phyloP scores from a whole-genome alignment of 1,139 yeast genomes.

The Geotrichum phurueaensis region DNA sequence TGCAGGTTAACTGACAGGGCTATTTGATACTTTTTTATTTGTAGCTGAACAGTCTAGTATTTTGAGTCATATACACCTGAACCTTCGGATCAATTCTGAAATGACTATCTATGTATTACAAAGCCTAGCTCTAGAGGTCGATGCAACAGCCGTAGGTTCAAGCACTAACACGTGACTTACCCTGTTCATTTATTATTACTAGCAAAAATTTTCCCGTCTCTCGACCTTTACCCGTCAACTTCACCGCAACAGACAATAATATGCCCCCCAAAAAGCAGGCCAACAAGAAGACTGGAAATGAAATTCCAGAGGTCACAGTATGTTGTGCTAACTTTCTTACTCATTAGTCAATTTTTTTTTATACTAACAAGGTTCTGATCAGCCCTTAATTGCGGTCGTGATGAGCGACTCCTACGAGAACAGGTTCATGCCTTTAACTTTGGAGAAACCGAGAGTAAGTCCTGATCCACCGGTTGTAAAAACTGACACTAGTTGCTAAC shows the following conservation, averaged over 20 bases:
- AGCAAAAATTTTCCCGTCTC: background rate
- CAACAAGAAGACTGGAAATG: conserved; percentile 24
- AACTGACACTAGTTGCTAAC: background rate
- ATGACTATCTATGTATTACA: background rate
- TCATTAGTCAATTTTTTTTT: background rate
- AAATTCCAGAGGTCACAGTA: conserved; percentile 39
- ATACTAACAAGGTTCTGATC: conserved; percentile 36
- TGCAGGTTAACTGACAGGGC: too few relatives aligned
- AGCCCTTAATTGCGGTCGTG: conserved; percentile 76
- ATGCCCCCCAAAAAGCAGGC: conserved; percentile 29
- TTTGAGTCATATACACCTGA: too few relatives aligned
- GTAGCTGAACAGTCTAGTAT: background rate
- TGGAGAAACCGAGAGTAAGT: conserved; percentile 60
- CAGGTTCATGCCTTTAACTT: conserved; percentile 85
- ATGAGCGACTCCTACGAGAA: conserved; percentile 90
- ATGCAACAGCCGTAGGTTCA: background rate
- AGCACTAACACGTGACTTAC: background rate
- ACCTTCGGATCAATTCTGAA: too few relatives aligned
- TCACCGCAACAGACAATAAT: background rate
- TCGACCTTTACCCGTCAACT: background rate
- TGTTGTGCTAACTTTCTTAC: background rate
- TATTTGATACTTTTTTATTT: background rate
- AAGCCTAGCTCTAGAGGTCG: background rate
- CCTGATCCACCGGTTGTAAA: background rate
- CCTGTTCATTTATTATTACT: background rate